Evolutionary conservation across 352 stramenopile species (phyloP), one percentile per base, ranked within the genome.

Genomic region (Pythium vanterpoolii): DNA sequence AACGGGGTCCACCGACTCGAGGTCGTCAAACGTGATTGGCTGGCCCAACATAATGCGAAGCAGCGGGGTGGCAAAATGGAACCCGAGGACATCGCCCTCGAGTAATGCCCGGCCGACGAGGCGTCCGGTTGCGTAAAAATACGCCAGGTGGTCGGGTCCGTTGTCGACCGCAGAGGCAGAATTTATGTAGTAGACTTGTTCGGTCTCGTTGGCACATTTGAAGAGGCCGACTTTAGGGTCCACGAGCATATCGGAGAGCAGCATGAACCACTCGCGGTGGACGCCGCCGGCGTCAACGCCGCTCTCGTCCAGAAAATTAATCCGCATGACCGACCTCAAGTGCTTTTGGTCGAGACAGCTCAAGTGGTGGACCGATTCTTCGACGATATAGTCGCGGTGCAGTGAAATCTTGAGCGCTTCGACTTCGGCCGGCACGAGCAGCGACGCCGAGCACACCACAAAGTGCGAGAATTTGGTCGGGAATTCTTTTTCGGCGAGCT

Each of bases 1-100:
- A 16, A 81, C 77, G 0, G 79, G 70, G 42, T 94, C 79, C 21
- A 89, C 66, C 44, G 84, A 81, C 69, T 98, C 85, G 8, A 99
- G 69, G 73, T 99, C 96, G 21, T 92, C 83, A 27, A 99, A 93
- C 11, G 80, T 90, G 34, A 99, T 76, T 2, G 97, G 97, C 59
- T 93, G 97, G 4, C 91, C 96, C 7, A 98, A 72, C 28, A 99
- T 89, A 52, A 98, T 88, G 72, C 99, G 99, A 69, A 99, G 97
- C 39, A 99, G 70, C 24, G 97, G 91, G 8, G 94, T 72, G 2
- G 93, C 87, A 66, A 99, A 86, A 61, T 99, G 97, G 27, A 96
- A 96, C 44, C 87, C 81, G 0, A 99, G 79, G n/a, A 98, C 74
- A 49, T 98, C 93, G 40, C 93, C 85, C 69, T 99, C 97, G 1